Evolutionary conservation across 2,329 filamentous ascomycete genomes (phyloP), one percentile per base, ranked within the genome.

Genomic region (Xylaria sp.): DNA sequence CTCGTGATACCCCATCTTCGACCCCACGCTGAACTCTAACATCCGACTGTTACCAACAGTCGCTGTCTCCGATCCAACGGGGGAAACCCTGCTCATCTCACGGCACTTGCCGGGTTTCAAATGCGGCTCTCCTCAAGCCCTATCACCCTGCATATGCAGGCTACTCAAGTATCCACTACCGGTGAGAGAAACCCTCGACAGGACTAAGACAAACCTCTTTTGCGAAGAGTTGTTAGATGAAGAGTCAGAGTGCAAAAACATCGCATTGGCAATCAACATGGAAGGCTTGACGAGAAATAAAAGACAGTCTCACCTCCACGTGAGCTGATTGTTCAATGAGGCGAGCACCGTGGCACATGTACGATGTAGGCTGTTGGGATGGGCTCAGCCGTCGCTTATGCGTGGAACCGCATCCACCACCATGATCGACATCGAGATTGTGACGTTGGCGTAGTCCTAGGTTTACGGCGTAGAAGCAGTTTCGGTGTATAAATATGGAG

Each of bases 321-420:
- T 30, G 48, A 57, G 17, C 11, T 17, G 30, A 19, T 24, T 45
- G 27, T 17, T 39, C 47, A 36, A 21, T 56, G 39, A 55, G 27
- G 14, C 21, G 3, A n/a, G 4, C n/a, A n/a, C 39, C 2, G 56
- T 61, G 27, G 8, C 42, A 68, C 61, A 32, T 45, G 21, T 45
- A 6, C 27, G n/a, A 14, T 19, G 19, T 14, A n/a, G 5, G 39
- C 30, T 24, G 55, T 47, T 24, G 32, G 48, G 17, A 45, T 51
- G 8, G 50, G 56, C 32, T 48, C 42, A 65, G 36, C 60, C 12
- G 45, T 58, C 39, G 56, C 45, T 36, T 34, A 39, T 45, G 47
- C 17, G 47, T 58, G 61, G 36, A 39, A 65, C 66, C 14, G 17
- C 19, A 39, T 21, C 65, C 56, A 61, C 65, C 57, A 65, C 62